phyloP scores from a whole-genome alignment of 2,329 filamentous ascomycete genomes.

The Stemphylium beticola region DNA sequence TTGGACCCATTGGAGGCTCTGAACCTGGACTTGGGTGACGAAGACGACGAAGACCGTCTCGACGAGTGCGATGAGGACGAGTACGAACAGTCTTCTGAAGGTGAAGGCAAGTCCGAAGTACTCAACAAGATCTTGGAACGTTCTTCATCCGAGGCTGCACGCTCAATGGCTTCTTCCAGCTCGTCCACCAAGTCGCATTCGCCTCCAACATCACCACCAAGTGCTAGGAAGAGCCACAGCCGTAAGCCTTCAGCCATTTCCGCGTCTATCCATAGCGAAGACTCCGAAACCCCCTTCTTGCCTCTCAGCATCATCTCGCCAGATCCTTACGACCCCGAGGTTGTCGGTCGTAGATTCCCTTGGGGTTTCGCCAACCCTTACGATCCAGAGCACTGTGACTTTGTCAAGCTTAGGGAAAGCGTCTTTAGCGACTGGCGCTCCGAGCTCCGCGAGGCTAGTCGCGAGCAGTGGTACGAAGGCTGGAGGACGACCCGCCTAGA shows the following conservation, averaged over 20 bases:
- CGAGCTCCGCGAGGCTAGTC: constrained; percentile 87
- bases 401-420: constrained; percentile 84
- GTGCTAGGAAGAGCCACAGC: constrained; percentile 43
- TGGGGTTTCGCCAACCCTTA: constrained; percentile 98
- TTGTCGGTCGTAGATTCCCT: constrained; percentile 86
- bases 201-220: constrained; percentile 43
- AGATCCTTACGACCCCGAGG: constrained; percentile 81
- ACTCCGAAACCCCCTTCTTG: constrained; percentile 67
- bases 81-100: constrained; percentile 47
- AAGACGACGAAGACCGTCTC: constrained; percentile 60
- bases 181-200: constrained; percentile 41
- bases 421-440: constrained; percentile 93
- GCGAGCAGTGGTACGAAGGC: constrained; percentile 93
- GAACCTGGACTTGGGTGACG: constrained; percentile 76
- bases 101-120: constrained; percentile 42
- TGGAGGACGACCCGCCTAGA: constrained; percentile 74
- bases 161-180: constrained; percentile 41
- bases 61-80: constrained; percentile 60
- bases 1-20: constrained; percentile 89
- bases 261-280: constrained; percentile 43
- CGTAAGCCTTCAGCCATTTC: constrained; percentile 52
- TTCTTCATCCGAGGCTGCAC: constrained; percentile 46
- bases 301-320: constrained; percentile 94
- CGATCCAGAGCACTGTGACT: constrained; percentile 91
- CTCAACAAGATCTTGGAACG: constrained; percentile 48